A percentile compares a stretch with the other conserved stretches of the same genome.
Conservation (phyloP, 2,329 filamentous ascomycete genomes). For the Grosmannia clavigera region DNA sequence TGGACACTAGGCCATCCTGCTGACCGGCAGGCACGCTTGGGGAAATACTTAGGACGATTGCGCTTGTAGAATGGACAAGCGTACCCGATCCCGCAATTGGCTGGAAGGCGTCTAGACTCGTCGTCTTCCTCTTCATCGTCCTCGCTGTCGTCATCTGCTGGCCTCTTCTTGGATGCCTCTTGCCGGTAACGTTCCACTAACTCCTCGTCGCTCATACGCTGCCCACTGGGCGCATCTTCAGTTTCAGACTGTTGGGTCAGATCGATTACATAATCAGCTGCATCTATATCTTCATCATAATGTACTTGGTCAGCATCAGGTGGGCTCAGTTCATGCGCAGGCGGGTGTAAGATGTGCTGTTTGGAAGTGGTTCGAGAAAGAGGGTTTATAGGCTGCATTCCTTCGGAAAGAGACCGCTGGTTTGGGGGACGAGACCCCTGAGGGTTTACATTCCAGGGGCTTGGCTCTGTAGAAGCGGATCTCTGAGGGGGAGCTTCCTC, state of each 20-base stretch:
- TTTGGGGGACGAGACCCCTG: neutral
- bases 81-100: slow-evolving; percentile 1
- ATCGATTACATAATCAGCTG: neutral
- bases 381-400: neutral
- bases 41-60: slow-evolving; percentile 22
- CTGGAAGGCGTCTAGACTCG: neutral
- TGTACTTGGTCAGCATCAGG: neutral
- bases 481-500: neutral
- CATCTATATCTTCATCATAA: no score
- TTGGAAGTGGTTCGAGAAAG: neutral
- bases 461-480: neutral
- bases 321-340: neutral
- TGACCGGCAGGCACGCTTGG: slow-evolving; percentile 22
- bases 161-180: neutral
- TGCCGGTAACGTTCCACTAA: neutral
- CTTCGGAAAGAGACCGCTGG: neutral
- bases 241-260: neutral
- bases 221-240: neutral
- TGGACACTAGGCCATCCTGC: slow-evolving; percentile 26
- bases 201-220: neutral
- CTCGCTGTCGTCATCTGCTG: neutral
- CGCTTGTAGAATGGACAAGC: slow-evolving; percentile 29
- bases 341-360: neutral
- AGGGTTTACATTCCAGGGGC: neutral
- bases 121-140: slow-evolving; percentile 1